Conservation (phyloP, 208 protist species). For the Trypanosoma boissoni region DNA sequence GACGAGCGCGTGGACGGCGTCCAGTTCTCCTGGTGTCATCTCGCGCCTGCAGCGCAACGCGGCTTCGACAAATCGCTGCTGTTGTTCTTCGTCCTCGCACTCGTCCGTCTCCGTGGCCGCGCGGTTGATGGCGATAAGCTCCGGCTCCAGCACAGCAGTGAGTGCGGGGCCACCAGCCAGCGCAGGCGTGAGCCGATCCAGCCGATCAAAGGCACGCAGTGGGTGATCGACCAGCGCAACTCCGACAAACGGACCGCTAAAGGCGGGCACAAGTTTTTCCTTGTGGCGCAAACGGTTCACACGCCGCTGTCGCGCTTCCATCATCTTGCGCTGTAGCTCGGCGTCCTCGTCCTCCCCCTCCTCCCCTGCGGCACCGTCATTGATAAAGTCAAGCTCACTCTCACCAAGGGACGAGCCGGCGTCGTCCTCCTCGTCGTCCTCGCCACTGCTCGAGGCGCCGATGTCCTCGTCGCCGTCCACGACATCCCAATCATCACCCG, state of each 20-base stretch:
- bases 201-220: conserved; percentile 56
- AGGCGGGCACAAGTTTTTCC: conserved; percentile 76
- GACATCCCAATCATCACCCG: conserved; percentile 85
- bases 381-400: conserved; percentile 77
- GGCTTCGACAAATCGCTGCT: conserved; percentile 36
- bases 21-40: conserved; percentile 66
- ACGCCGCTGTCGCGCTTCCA: conserved; percentile 74
- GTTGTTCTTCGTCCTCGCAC: neutral
- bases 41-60: conserved; percentile 63
- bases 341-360: conserved; percentile 65
- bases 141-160: conserved; percentile 34
- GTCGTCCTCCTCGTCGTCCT: conserved; percentile 25
- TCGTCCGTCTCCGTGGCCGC: neutral
- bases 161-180: conserved; percentile 43
- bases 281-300: conserved; percentile 70
- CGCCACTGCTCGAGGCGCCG: conserved; percentile 28
- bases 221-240: conserved; percentile 62
- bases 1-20: conserved; percentile 57
- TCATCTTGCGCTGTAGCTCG: conserved; percentile 65
- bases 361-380: conserved; percentile 51
- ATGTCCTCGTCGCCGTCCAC: conserved; percentile 78
- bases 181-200: conserved; percentile 41
- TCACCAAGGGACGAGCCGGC: conserved; percentile 35
- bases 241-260: conserved; percentile 78
- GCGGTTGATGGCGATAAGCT: conserved; percentile 28